Base-by-base conservation (phyloP, 163 green algal species). In the Chlorella variabilis region DNA sequence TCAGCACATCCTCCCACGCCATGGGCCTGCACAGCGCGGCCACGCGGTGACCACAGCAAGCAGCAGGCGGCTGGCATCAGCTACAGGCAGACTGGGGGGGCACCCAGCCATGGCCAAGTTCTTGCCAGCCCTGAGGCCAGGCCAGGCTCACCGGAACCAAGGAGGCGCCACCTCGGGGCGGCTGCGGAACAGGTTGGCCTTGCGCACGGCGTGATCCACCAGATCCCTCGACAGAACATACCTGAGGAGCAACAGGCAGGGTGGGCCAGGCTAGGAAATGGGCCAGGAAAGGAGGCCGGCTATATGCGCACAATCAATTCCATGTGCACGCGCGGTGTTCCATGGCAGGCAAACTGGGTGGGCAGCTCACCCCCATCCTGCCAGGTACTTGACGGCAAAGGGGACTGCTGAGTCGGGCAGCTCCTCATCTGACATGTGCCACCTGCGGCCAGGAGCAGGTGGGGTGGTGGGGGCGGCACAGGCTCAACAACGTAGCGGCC, bases 181-280 rank as follows among this genome's bases (percentile, higher is more conserved):
- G 31, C 34, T 25, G n/a, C 82, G 41, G 49, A 75, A 93, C 48
- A 56, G 27, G 39, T 88, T 81, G 34, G 81, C 84, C 25, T 67
- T 85, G 13, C 41, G 25, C 27, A 90, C 84, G 6, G 87, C 61
- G 42, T 83, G 71, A 31, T 77, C 23, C 0, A 84, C 75, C 45
- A 88, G 58, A 77, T 93, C 89, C 1, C 71, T 58, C 0, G 85
- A 91, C 34, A 93, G 78, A 59, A 93, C 39, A 59, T 92, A 89
- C 0, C 85, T 88, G 87, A n/a, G n/a, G 86, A 92, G 31, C 89
- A 84, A 27, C 7, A 27, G 15, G 25, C 13, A 61, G 68, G 67
- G 39, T n/a, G n/a, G n/a, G n/a, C n/a, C n/a, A n/a, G n/a, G n/a
- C n/a, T n/a, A n/a, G n/a, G n/a, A n/a, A n/a, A n/a, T n/a, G n/a